phyloP scores from a whole-genome alignment of 768 basidiomycete genomes.

The Boletus rex-veris region DNA sequence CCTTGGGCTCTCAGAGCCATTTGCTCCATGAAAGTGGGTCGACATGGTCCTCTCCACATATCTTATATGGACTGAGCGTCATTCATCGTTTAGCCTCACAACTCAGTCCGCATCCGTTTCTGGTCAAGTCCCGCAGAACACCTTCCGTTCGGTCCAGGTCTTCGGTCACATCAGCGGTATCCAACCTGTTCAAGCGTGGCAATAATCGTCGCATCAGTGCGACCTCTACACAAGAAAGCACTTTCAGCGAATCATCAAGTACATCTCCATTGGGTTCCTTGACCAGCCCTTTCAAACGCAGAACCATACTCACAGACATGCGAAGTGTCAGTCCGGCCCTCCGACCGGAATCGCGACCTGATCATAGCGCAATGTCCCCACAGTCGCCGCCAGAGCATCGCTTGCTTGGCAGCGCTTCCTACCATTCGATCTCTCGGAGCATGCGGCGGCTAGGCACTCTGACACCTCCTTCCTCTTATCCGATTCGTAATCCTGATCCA shows the following conservation, averaged over 20 bases:
- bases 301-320: conserved; percentile 44
- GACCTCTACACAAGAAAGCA: conserved; percentile 43
- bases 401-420: conserved; percentile 23
- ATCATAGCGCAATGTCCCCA: conserved; percentile 41
- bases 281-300: conserved; percentile 38
- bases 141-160: conserved; percentile 51
- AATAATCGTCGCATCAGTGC: conserved; percentile 31
- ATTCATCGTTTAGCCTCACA: conserved; percentile 16
- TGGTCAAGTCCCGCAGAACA: conserved; percentile 38
- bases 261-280: conserved; percentile 31
- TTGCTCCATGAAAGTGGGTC: conserved; percentile 15
- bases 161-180: conserved; percentile 50
- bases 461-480: conserved; percentile 60
- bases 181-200: conserved; percentile 52
- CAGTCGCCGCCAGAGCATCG: conserved; percentile 37
- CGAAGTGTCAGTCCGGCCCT: conserved; percentile 21
- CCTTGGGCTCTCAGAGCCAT: conserved; percentile 40
- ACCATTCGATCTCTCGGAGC: conserved; percentile 44
- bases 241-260: conserved; percentile 43
- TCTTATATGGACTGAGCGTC: conserved; percentile 4
- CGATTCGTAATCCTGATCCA: conserved; percentile 31
- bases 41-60: neutral
- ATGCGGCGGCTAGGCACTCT: conserved; percentile 40
- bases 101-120: conserved; percentile 24
- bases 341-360: conserved; percentile 37